Percentiles rank a stretch among this genome's conserved stretches.
Evolutionary conservation across 2,329 filamentous ascomycete genomes (phyloP).

Genomic region (Beauveria sp.): DNA sequence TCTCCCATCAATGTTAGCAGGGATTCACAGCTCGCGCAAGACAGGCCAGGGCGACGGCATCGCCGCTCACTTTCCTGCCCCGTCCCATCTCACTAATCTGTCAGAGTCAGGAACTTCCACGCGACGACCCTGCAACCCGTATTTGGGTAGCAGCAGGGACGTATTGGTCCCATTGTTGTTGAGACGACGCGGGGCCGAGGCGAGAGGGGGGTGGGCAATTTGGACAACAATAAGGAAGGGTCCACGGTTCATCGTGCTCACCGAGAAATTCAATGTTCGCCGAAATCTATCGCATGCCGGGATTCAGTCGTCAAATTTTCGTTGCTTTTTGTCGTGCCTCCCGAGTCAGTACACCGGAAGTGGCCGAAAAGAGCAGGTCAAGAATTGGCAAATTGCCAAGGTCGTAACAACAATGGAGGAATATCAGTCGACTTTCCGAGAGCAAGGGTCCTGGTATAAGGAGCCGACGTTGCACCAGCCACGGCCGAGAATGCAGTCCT

Average conservation of each 20-base stretch:
- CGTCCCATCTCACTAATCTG: background rate
- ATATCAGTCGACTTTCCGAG: background rate
- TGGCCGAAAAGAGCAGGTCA: background rate
- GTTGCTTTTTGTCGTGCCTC: too few relatives aligned
- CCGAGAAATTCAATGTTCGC: background rate
- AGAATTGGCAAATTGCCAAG: background rate
- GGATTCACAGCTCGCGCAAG: too few relatives aligned
- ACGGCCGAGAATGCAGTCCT: background rate
- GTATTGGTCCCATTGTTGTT: background rate
- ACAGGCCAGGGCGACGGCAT: background rate
- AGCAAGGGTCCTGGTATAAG: background rate
- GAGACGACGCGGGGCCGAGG: background rate
- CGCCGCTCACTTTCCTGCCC: background rate
- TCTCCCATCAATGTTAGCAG: background rate
- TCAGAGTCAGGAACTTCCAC: background rate
- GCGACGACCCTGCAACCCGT: background rate
- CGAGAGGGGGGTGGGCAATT: background rate
- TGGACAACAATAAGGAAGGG: background rate
- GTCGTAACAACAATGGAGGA: background rate
- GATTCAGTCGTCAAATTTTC: too few relatives aligned
- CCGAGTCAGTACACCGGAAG: background rate
- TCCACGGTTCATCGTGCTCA: slow-evolving; percentile 5
- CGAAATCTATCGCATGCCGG: too few relatives aligned
- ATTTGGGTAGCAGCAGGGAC: background rate
- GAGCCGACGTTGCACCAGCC: background rate